phyloP scores from a whole-genome alignment of 192 early-diverging fungal genomes.

The Coemansia sp. region DNA sequence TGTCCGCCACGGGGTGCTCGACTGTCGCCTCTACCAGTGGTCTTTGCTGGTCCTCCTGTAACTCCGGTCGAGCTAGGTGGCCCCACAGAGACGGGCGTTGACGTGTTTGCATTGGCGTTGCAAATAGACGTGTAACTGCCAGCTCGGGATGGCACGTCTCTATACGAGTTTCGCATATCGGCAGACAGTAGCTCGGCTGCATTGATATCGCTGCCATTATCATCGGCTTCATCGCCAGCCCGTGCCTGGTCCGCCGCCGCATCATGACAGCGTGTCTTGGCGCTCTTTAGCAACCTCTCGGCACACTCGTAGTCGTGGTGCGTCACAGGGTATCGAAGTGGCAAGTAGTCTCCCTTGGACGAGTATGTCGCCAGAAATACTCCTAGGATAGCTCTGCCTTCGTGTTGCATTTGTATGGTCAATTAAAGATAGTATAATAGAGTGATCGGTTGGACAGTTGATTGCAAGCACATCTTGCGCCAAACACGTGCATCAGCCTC shows the following conservation, averaged over 20 bases:
- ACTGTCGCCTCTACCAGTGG: constrained; percentile 7
- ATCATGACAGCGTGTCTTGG: constrained; percentile 3
- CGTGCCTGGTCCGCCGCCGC: constrained; percentile 7
- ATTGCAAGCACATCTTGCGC: too few species aligned
- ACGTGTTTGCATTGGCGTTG: neutral
- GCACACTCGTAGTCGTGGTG: constrained; percentile 34
- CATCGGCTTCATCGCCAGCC: neutral
- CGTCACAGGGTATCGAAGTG: constrained; percentile 41
- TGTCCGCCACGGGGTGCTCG: neutral
- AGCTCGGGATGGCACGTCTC: neutral
- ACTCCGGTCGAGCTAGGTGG: neutral
- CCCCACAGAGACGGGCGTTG: neutral
- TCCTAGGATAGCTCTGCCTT: constrained; percentile 39
- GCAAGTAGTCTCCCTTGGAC: constrained; percentile 51
- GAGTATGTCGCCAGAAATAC: constrained; percentile 54
- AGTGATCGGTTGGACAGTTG: neutral
- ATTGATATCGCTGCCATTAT: neutral
- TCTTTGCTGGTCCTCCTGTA: neutral
- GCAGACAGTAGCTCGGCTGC: neutral
- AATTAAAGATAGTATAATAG: neutral
- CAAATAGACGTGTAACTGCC: neutral
- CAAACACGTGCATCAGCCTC: too few species aligned
- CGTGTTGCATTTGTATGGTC: constrained; percentile 13
- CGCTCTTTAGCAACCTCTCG: constrained; percentile 22
- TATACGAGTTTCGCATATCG: neutral